These are phyloP conservation scores for Sclerospora graminicola DNA, from an alignment of 352 stramenopile species.

Conservation along the genomic window DNA sequence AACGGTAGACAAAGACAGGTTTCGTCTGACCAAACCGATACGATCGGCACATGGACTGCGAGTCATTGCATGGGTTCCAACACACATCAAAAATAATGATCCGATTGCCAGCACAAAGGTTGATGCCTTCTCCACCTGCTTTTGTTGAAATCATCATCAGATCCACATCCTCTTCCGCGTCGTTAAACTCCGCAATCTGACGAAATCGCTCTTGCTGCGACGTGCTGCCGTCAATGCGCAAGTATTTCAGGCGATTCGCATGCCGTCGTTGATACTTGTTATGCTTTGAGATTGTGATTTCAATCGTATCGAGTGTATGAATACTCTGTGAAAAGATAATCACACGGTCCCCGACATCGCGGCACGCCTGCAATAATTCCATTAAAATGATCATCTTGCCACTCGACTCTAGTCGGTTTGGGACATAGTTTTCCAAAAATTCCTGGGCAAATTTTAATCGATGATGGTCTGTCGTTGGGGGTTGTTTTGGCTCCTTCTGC, in stretches of 20 bases:
- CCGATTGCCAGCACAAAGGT: slow-evolving; percentile 81
- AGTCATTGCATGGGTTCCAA: slow-evolving; percentile 88
- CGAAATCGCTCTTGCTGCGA: slow-evolving; percentile 68
- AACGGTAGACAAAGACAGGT: slow-evolving; percentile 88
- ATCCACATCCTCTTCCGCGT: slow-evolving; percentile 67
- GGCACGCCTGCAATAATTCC: slow-evolving; percentile 59
- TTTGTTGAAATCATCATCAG: slow-evolving; percentile 85
- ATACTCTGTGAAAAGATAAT: slow-evolving; percentile 88
- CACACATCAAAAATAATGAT: slow-evolving; percentile 90
- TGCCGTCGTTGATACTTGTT: slow-evolving; percentile 46
- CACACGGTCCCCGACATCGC: slow-evolving; percentile 67
- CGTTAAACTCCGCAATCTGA: slow-evolving; percentile 77
- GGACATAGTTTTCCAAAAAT: slow-evolving; percentile 52
- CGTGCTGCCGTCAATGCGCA: slow-evolving; percentile 80
- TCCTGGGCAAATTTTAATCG: slow-evolving; percentile 59
- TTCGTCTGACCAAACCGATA: slow-evolving; percentile 90
- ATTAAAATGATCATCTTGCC: slow-evolving; percentile 86
- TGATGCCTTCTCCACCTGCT: slow-evolving; percentile 81
- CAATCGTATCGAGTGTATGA: slow-evolving; percentile 72
- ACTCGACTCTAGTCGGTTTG: slow-evolving; percentile 47
- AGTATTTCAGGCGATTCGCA: slow-evolving; percentile 38
- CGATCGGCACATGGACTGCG: slow-evolving; percentile 88
- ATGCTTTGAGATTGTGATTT: slow-evolving; percentile 47
- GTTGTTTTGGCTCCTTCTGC: slow-evolving; percentile 13
- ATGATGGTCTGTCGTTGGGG: slow-evolving; percentile 16